Evolutionary conservation across 305 asterid species (phyloP).

Genomic region (Solanum hybrid): DNA sequence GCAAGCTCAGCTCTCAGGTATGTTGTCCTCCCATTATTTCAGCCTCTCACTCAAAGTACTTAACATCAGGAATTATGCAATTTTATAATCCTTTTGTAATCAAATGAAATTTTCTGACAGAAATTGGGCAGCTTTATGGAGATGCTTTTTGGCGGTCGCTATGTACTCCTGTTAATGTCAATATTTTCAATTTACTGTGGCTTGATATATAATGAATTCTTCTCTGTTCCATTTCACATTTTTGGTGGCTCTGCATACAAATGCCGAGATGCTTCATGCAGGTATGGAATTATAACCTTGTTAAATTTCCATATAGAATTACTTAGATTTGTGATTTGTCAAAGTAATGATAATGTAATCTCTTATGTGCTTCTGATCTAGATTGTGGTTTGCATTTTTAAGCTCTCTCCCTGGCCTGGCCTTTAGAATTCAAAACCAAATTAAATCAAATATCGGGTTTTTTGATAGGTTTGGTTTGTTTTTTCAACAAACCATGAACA

Average conservation of each 20-base stretch:
- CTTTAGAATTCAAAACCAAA: background rate
- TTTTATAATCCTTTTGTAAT: background rate
- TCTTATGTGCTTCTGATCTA: background rate
- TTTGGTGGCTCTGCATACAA: conserved; percentile 89
- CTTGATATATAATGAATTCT: conserved; percentile 92
- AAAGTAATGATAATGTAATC: background rate
- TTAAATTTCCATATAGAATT: background rate
- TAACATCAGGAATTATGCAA: background rate
- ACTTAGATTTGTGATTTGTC: background rate
- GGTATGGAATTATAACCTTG: conserved; percentile 31
- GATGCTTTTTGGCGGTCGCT: conserved; percentile 98
- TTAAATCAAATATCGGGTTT: background rate
- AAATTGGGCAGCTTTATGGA: conserved; percentile 99
- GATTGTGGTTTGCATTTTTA: background rate
- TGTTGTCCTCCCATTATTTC: conserved; percentile 12
- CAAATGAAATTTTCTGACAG: conserved; percentile 33
- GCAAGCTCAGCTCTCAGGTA: conserved; percentile 82
- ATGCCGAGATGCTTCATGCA: conserved; percentile 88
- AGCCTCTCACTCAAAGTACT: background rate
- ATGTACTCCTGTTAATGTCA: conserved; percentile 88
- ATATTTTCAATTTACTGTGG: conserved; percentile 95
- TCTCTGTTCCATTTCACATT: conserved; percentile 94
- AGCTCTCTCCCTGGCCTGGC: background rate
- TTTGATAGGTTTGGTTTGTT: background rate
- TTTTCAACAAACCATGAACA: background rate